phyloP scores from a whole-genome alignment of 352 stramenopile genomes.

The Phytophthora sansomeana region DNA sequence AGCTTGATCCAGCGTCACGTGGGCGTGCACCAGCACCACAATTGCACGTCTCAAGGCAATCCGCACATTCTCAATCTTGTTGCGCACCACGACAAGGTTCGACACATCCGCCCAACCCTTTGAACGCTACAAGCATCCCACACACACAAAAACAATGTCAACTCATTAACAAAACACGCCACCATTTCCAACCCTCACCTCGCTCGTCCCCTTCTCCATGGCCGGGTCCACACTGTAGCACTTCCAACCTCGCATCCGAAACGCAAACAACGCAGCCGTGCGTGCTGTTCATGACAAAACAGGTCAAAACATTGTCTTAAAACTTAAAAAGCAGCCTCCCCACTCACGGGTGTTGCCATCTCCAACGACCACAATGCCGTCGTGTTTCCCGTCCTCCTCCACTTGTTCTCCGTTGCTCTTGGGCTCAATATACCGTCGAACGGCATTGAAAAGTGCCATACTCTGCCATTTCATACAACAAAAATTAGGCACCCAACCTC shows the following conservation, averaged over 20 bases:
- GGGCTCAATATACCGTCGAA: conserved; percentile 67
- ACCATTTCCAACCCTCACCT: conserved; percentile 32
- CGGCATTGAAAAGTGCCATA: conserved; percentile 87
- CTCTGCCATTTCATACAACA: conserved; percentile 45
- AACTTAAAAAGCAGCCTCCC: no score
- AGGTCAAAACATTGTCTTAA: conserved; percentile 9
- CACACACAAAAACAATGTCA: background rate
- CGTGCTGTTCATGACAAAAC: conserved; percentile 54
- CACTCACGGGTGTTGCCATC: conserved; percentile 80
- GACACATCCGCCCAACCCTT: conserved; percentile 56
- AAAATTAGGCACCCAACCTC: conserved; percentile 1
- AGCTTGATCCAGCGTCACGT: conserved; percentile 81
- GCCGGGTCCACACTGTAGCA: conserved; percentile 83
- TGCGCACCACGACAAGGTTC: conserved; percentile 80
- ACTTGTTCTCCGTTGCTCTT: conserved; percentile 36
- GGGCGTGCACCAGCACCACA: conserved; percentile 80
- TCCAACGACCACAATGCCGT: conserved; percentile 82
- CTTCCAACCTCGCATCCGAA: conserved; percentile 73
- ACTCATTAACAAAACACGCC: background rate
- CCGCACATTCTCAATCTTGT: conserved; percentile 87
- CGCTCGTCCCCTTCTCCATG: conserved; percentile 66
- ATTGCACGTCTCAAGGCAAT: conserved; percentile 67
- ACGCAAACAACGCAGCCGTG: conserved; percentile 80
- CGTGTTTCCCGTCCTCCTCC: conserved; percentile 33
- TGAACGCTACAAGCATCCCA: conserved; percentile 46